Percentiles rank a stretch among this genome's conserved stretches.
Conservation (phyloP, 1,139 yeast species). For the Debaryomyces singareniensis region DNA sequence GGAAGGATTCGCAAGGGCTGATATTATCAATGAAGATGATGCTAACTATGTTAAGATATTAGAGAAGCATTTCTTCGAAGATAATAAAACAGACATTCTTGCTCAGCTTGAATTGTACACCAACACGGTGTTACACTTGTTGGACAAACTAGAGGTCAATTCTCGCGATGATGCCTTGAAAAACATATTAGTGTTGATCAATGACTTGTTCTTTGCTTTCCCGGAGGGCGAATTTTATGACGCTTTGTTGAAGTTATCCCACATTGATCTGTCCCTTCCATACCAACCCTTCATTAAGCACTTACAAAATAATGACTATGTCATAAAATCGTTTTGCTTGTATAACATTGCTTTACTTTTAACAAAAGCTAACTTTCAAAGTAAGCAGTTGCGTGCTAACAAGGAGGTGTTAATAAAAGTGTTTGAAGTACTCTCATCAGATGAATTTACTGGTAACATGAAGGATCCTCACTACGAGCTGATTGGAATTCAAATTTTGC, state of each 20-base stretch:
- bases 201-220: conserved; percentile 50
- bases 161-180: conserved; percentile 67
- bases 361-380: conserved; percentile 16
- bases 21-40: conserved; percentile 58
- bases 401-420: conserved; percentile 33
- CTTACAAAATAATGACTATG: conserved; percentile 39
- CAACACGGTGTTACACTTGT: conserved; percentile 47
- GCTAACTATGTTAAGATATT: conserved; percentile 60
- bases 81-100: conserved; percentile 32
- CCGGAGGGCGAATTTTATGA: conserved; percentile 36
- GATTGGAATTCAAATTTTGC: conserved; percentile 62
- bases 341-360: conserved; percentile 40
- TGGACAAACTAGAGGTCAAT: conserved; percentile 41
- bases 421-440: conserved; percentile 36
- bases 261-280: conserved; percentile 46
- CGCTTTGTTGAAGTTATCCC: conserved; percentile 39
- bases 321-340: conserved; percentile 40
- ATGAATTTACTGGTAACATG: conserved; percentile 37
- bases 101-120: conserved; percentile 51
- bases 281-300: conserved; percentile 51
- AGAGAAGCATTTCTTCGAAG: conserved; percentile 46
- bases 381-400: conserved; percentile 11
- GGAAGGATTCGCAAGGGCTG: conserved; percentile 84
- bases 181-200: conserved; percentile 62
- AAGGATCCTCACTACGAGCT: conserved; percentile 51